Base-by-base conservation (phyloP, 1,139 yeast genomes). In the Lodderomyces oxycetoniae region DNA sequence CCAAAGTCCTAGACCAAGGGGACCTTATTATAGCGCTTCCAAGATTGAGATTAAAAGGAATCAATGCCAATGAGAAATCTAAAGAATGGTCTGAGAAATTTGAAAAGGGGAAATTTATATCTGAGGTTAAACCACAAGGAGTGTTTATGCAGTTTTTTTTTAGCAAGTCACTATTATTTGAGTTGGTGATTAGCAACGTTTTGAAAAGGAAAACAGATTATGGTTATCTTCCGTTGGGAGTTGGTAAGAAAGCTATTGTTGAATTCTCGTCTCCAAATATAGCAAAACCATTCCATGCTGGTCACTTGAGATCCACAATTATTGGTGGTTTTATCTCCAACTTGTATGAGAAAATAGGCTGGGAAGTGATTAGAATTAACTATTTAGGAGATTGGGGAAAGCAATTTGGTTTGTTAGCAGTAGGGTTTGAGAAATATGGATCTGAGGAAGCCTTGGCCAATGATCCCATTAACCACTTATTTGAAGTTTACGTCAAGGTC, bases 331-430 rank as follows among this genome's bases (percentile, higher is more conserved):
- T 88, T 66, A 61, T 93, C 39, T 65, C 95, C 31, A 91, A 89
- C 61, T 72, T 91, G 58, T 87, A 91, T 56, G 96, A 89, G 61
- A 79, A 79, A 48, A 69, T 82, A 40, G 97, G 97, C 28, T 91
- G 91, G 84, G 77, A 86, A 12, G 98, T 93, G 28, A 66, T 74
- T 46, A 79, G 96, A 66, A 72, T 91, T 67, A 91, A 91, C 66
- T 91, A 93, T 63, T 72, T 91, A 48, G 99, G 99, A 55, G 99
- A 91, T 65, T 91, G 98, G 98, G 99, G 99, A 38, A 91, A 93
- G 63, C 99, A 91, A 67, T 91, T 91, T 55, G 99, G 98, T 61
- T 67, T 89, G 35, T 73, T 91, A 47, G 98, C 98, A 21, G 82
- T 93, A 45, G 99, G 97, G 34, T 91, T 83, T 57, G 76, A 77